Evolutionary conservation across 345 rosid genomes (phyloP), one percentile per base, ranked within the genome.

Genomic region (Dimocarpus longan): DNA sequence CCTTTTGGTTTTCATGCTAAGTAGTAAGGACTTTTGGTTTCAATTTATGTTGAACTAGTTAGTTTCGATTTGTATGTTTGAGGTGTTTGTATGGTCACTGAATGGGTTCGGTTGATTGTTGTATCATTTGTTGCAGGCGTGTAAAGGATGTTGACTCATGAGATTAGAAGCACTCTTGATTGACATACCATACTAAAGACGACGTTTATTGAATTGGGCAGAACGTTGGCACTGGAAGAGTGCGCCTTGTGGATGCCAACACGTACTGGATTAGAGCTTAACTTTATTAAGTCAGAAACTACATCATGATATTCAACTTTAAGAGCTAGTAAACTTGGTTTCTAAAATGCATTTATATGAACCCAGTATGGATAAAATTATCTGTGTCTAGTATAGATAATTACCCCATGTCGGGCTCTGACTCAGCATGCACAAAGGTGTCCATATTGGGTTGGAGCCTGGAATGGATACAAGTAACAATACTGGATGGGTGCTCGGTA

Each of bases 181-280:
- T 85, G 99, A 39, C 99, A 94, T 71, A 97, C 98, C 21, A 97
- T 97, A 69, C 81, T 97, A 19, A 94, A 83, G 81, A 94, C 98
- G 48, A 97, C 98, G 5, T 98, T 97, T 64, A 89, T 97, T 81
- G 99, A 97, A 82, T 89, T 97, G 73, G 98, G 98, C 18, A 86
- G 98, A 79, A 94, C 99, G 8, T 84, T 97, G 82, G 94, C 83
- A 26, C 76, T 97, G 83, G 98, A 97, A 82, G 99, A 97, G 81
- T 97, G 99, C 80, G 98, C 98, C 13, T 82, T 94, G 86, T 97
- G 99, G 99, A 97, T 97, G 99, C 99, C 99, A 39, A 97, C 98
- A 8, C 92, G 96, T 40, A 93, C 94, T 50, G 99, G 99, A 19
- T 84, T 94, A 78, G 99, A 97, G 87, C 88, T 97, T 65, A 93